phyloP scores from a whole-genome alignment of 441 rosid species.

The Syzygium syzygioides region DNA sequence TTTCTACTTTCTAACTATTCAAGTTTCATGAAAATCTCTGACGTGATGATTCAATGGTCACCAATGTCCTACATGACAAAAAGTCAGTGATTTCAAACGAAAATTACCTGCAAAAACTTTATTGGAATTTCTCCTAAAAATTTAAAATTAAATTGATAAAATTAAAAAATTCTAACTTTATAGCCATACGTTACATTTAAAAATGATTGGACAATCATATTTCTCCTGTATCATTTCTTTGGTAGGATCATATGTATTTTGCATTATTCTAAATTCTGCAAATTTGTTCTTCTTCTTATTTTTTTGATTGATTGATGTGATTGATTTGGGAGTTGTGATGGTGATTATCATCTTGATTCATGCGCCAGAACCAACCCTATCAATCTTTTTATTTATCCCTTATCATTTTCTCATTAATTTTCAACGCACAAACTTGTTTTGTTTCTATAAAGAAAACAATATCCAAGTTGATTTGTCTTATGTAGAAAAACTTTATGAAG shows the following conservation, averaged over 20 bases:
- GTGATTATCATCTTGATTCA: neutral
- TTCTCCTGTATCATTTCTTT: neutral
- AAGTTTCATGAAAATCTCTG: rapidly evolving
- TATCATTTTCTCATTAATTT: neutral
- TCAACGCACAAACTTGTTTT: neutral
- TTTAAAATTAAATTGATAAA: rapidly evolving
- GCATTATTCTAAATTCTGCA: neutral
- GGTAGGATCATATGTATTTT: neutral
- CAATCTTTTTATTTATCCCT: neutral
- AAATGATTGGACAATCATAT: rapidly evolving
- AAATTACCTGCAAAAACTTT: rapidly evolving
- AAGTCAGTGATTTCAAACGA: rapidly evolving
- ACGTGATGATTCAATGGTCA: rapidly evolving
- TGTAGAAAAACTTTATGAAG: too few relatives aligned
- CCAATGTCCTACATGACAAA: rapidly evolving
- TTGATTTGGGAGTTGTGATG: neutral
- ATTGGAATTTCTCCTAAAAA: rapidly evolving
- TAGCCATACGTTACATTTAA: rapidly evolving
- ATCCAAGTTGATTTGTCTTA: too few relatives aligned
- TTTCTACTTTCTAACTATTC: too few relatives aligned
- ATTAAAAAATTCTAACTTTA: rapidly evolving
- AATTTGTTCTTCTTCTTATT: too few relatives aligned
- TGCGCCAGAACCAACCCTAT: neutral
- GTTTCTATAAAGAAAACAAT: too few relatives aligned
- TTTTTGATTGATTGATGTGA: neutral